Conservation (phyloP, 1,284 basidiomycete genomes). For the Inonotus hispidus region DNA sequence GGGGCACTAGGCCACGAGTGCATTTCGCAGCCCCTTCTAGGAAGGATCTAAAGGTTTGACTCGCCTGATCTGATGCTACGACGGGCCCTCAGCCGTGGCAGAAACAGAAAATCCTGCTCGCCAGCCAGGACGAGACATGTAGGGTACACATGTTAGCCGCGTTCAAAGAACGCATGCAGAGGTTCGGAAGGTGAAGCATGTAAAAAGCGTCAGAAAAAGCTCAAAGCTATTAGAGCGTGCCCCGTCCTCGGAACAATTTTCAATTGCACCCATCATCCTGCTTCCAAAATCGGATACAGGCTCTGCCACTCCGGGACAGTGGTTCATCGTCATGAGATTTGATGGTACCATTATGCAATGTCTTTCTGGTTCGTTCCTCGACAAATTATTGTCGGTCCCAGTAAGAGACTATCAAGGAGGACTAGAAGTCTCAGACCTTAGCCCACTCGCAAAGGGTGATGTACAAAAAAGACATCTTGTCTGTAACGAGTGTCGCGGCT, state of each 20-base stretch:
- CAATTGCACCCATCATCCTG: not conserved
- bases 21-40: not conserved
- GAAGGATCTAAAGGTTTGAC: too few relatives aligned
- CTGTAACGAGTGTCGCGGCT: constrained; percentile 47
- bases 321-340: not conserved
- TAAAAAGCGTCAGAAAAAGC: not conserved
- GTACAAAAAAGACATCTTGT: constrained; percentile 29
- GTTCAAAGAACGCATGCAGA: not conserved
- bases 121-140: not conserved
- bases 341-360: not conserved
- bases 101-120: not conserved
- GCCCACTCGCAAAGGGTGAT: constrained; percentile 45
- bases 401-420: constrained; percentile 47
- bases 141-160: not conserved
- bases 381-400: constrained; percentile 36
- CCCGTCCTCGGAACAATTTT: constrained; percentile 6
- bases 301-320: too few relatives aligned
- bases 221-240: not conserved
- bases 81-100: not conserved
- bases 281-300: too few relatives aligned
- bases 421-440: constrained; percentile 56
- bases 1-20: not conserved
- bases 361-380: constrained; percentile 48
- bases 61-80: too few relatives aligned
- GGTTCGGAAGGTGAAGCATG: not conserved